Conservation (phyloP, 352 stramenopile genomes). For the Globisporangium paddicum region DNA sequence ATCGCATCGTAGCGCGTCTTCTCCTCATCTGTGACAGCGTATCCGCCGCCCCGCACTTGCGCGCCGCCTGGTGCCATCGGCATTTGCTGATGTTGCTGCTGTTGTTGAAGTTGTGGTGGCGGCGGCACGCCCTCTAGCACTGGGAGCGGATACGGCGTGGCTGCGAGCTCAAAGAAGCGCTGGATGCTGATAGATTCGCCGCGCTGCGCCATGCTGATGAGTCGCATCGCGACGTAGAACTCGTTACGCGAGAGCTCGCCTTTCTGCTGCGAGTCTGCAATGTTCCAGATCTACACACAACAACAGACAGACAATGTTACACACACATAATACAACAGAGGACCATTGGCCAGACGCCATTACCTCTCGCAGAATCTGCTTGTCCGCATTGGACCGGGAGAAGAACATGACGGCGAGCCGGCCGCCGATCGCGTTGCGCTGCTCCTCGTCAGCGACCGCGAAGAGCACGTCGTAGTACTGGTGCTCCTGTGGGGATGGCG, state of each 20-base stretch:
- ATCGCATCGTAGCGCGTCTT: constrained; percentile 88
- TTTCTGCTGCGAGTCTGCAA: constrained; percentile 63
- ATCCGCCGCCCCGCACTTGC: constrained; percentile 24
- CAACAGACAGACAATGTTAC: not conserved
- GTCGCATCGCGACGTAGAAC: constrained; percentile 84
- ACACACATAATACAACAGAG: not conserved
- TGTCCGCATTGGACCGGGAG: constrained; percentile 87
- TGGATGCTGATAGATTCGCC: constrained; percentile 61
- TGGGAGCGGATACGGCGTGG: constrained; percentile 49
- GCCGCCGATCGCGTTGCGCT: constrained; percentile 81
- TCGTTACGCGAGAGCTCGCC: constrained; percentile 75
- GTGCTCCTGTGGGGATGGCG: constrained; percentile 55
- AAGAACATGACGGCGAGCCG: constrained; percentile 92
- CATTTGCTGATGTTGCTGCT: constrained; percentile 1
- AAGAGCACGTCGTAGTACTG: constrained; percentile 93
- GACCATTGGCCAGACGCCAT: not conserved
- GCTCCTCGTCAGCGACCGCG: constrained; percentile 79
- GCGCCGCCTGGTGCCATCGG: constrained; percentile 1
- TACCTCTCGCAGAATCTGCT: constrained; percentile 71
- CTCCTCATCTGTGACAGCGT: constrained; percentile 86
- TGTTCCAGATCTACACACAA: constrained; percentile 63
- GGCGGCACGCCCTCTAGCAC: constrained; percentile 60
- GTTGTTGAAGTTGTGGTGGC: constrained; percentile 17
- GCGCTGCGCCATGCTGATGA: constrained; percentile 81
- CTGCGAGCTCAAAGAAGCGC: constrained; percentile 64